phyloP scores from a whole-genome alignment of 116 monocot species.

The Iris pallida region DNA sequence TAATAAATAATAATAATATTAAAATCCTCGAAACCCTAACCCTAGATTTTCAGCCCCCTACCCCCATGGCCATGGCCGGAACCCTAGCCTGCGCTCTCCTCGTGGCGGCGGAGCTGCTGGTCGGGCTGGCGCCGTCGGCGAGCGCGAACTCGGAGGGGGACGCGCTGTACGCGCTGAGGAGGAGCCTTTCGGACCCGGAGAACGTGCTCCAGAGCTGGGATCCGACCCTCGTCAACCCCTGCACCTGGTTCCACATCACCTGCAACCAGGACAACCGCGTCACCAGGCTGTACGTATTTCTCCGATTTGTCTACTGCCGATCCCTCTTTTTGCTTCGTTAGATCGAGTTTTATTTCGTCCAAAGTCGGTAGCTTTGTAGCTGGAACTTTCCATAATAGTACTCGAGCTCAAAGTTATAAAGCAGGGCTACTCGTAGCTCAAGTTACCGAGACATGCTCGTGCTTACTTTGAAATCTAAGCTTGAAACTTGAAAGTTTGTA shows the following conservation, averaged over 20 bases:
- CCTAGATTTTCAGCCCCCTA: background rate
- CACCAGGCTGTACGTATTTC: constrained; percentile 57
- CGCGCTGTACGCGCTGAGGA: constrained; percentile 75
- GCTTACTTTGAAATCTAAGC: too few species aligned
- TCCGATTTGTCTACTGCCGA: too few species aligned
- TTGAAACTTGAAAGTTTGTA: too few species aligned
- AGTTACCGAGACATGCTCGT: too few species aligned
- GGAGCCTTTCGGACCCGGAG: constrained; percentile 72
- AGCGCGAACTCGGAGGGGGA: constrained; percentile 80
- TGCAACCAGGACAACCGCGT: constrained; percentile 90
- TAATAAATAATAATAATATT: too few species aligned
- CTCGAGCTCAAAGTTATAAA: too few species aligned
- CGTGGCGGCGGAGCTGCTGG: constrained; percentile 16
- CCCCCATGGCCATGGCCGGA: constrained; percentile 12
- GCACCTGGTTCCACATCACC: constrained; percentile 97
- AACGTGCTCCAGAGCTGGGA: constrained; percentile 94
- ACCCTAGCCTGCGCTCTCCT: constrained; percentile 15
- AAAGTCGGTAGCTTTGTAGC: background rate
- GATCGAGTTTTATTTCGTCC: background rate
- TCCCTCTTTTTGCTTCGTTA: background rate
- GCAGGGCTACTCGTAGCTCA: too few species aligned
- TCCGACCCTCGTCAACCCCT: constrained; percentile 91
- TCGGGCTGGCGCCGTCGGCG: constrained; percentile 4
- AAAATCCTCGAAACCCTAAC: constrained; percentile 9
- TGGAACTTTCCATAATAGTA: too few species aligned